These are phyloP conservation scores for Immersiella caudata DNA, from an alignment of 495 filamentous ascomycete species.

Conservation along the genomic window DNA sequence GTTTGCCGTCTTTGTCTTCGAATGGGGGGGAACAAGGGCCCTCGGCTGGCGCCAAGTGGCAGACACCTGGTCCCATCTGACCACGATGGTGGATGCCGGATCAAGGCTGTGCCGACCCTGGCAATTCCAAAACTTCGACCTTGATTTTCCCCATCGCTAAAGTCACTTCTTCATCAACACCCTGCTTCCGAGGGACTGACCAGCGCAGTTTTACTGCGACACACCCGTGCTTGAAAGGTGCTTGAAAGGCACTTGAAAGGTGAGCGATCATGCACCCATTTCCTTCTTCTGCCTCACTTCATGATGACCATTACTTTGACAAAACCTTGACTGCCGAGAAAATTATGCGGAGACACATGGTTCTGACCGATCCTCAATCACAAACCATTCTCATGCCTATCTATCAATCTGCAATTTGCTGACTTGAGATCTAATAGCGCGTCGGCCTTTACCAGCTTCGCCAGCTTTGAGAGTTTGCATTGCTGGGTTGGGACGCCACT, in stretches of 20 bases:
- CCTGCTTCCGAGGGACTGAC: no score
- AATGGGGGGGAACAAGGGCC: no score
- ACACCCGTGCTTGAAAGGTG: no score
- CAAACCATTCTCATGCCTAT: not conserved
- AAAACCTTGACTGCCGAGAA: conserved; percentile 44
- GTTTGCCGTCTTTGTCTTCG: no score
- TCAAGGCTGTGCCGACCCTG: not conserved
- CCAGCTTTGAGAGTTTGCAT: not conserved
- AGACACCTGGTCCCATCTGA: not conserved
- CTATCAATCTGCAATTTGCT: conserved; percentile 4
- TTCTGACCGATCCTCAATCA: conserved; percentile 13
- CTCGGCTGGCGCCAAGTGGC: no score
- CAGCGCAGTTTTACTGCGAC: no score
- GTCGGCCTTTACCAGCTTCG: not conserved
- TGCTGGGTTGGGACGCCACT: no score
- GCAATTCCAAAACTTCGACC: not conserved
- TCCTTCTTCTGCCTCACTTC: conserved; percentile 3
- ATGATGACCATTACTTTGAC: conserved; percentile 36
- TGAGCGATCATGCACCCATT: not conserved
- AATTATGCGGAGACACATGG: conserved; percentile 30
- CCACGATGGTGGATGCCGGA: not conserved
- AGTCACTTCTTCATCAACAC: not conserved
- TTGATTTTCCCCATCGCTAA: not conserved
- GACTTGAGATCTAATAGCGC: not conserved
- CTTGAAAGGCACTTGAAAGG: not conserved